Percentiles rank a stretch among this genome's conserved stretches.
Conservation (phyloP, 306 rosid species). For the Vigna nakashimae region DNA sequence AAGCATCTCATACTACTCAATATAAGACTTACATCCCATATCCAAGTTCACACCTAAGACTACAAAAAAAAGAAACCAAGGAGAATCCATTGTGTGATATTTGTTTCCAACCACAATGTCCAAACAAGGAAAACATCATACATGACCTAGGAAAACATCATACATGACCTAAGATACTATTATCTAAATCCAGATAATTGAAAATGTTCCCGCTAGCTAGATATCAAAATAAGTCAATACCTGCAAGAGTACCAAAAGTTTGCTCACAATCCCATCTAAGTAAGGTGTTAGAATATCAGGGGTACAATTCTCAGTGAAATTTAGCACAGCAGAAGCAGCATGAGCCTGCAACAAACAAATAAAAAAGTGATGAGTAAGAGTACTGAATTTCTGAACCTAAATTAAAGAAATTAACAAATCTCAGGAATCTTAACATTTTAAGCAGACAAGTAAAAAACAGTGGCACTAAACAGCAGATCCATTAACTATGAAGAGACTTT, state of each 20-base stretch:
- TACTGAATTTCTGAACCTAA: constrained; percentile 8
- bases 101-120: constrained; percentile 13
- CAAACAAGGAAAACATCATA: constrained; percentile 26
- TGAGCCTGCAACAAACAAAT: constrained; percentile 62
- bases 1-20: too few species aligned
- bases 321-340: constrained; percentile 83
- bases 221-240: constrained; percentile 47
- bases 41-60: too few species aligned
- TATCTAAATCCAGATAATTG: constrained; percentile 1
- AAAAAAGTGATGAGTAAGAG: constrained; percentile 19
- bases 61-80: background rate
- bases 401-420: constrained; percentile 34
- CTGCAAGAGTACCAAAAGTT: constrained; percentile 76
- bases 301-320: constrained; percentile 78
- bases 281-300: constrained; percentile 71
- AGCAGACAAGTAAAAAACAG: constrained; percentile 11
- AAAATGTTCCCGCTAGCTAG: constrained; percentile 8
- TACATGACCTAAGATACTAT: constrained; percentile 11
- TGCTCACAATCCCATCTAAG: constrained; percentile 77
- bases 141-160: constrained; percentile 23
- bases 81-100: constrained; percentile 15
- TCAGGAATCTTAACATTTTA: constrained; percentile 28
- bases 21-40: too few species aligned
- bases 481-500: background rate
- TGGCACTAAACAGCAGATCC: background rate